Evolutionary conservation across 108 stramenopile genomes (phyloP), one percentile per base, ranked within the genome.

Genomic region (Fragilariopsis cylindrus): DNA sequence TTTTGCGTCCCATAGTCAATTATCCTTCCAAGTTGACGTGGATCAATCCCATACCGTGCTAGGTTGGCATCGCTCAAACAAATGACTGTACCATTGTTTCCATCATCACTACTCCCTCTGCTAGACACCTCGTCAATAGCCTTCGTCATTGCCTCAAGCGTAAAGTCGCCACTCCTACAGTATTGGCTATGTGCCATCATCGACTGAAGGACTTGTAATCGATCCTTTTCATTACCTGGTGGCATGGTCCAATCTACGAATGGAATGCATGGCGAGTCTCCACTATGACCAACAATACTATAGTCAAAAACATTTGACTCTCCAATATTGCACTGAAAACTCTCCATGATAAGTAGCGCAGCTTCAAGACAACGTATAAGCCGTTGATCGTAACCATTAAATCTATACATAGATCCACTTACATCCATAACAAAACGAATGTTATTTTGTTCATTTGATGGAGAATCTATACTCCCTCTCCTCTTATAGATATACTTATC

Each of bases 171-270:
- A 6, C 86, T 76, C 47, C 71, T 76, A 39, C 85, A 87, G 76
- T 91, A 97, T 76, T 97, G 97, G 54, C 93, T 81, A 64, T 97
- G 92, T 46, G 97, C 97, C n/a, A 94, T 81, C 86, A 96, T 96
- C 4, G 72, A 54, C 73, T 95, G 82, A 16, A 96, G 78, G 6
- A 97, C 83, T 67, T 75, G 77, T 55, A 96, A 56, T 50, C 83
- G 81, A 41, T 84, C 80, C 8, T 76, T 82, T 75, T 88, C 82
- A 46, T 87, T 81, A 39, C 75, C 49, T 0, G 90, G 85, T 4
- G 84, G 87, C 5, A 75, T 57, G 4, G 58, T 70, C 30, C 80
- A 87, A n/a, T 84, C 71, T 2, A 92, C 87, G 21, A 92, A 77
- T 19, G 79, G 81, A 45, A 95, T 88, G 7, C 60, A 69, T 3